phyloP scores from a whole-genome alignment of 306 rosid species.

The Malus asiatica region DNA sequence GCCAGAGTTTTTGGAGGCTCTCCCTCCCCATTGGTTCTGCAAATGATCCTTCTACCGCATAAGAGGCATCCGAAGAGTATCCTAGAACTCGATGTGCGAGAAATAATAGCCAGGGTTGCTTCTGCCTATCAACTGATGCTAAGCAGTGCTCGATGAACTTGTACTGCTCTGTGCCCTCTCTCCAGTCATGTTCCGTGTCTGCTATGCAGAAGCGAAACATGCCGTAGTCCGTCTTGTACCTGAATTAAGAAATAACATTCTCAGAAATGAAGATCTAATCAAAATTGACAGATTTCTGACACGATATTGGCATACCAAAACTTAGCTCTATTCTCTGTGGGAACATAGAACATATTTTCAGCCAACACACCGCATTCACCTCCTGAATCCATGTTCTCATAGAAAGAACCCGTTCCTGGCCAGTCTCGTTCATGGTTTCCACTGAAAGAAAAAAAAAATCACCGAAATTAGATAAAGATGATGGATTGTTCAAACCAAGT shows the following conservation, averaged over 20 bases:
- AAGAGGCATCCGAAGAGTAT: conserved; percentile 58
- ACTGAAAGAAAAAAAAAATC: conserved; percentile 36
- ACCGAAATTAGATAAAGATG: conserved; percentile 14
- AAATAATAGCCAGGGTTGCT: conserved; percentile 88
- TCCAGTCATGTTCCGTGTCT: conserved; percentile 87
- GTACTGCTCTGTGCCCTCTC: conserved; percentile 77
- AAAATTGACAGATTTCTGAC: not conserved
- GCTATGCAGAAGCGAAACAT: conserved; percentile 91
- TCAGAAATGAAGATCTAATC: not conserved
- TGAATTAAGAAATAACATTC: conserved; percentile 4
- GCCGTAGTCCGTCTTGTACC: conserved; percentile 81
- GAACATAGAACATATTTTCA: conserved; percentile 84
- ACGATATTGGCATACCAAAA: conserved; percentile 46
- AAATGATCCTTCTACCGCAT: conserved; percentile 65
- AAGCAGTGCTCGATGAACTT: conserved; percentile 75
- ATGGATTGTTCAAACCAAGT: not conserved
- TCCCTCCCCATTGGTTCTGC: conserved; percentile 95
- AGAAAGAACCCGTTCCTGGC: conserved; percentile 80
- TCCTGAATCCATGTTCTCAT: conserved; percentile 65
- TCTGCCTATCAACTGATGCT: conserved; percentile 72
- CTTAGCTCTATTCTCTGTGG: conserved; percentile 76
- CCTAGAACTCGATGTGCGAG: conserved; percentile 86
- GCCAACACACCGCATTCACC: conserved; percentile 92
- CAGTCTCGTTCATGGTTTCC: conserved; percentile 97
- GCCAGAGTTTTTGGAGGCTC: conserved; percentile 83